A percentile compares a stretch with the other conserved stretches of the same genome.
Evolutionary conservation across 2,329 filamentous ascomycete genomes (phyloP).

Genomic region (Colletotrichum filicis): DNA sequence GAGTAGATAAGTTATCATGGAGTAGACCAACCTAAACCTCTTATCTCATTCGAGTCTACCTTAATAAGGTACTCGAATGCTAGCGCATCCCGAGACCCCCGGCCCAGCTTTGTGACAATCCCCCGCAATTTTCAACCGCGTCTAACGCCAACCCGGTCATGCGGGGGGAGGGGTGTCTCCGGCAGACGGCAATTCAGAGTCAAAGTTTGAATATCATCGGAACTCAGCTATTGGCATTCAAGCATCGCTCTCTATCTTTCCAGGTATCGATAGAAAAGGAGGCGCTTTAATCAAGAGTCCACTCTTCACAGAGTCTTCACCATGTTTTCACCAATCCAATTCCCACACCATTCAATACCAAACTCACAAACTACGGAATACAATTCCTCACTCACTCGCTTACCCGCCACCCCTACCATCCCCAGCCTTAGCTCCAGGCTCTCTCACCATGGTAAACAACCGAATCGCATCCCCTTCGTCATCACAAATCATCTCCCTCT

Average conservation of each 20-base stretch:
- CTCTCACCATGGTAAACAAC: conserved; percentile 60
- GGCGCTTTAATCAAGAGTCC: too few species aligned
- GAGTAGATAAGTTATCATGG: too few species aligned
- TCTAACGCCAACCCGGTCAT: not conserved
- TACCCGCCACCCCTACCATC: not conserved
- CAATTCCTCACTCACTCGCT: not conserved
- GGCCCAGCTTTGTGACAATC: not conserved
- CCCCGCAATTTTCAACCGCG: not conserved
- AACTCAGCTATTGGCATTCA: not conserved
- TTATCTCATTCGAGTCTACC: too few species aligned
- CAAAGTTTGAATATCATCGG: not conserved
- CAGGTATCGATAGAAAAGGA: too few species aligned
- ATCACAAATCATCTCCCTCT: conserved; percentile 73
- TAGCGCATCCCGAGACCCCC: not conserved
- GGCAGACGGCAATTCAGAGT: not conserved
- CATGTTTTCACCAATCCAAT: too few species aligned
- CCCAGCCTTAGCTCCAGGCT: conserved; percentile 40
- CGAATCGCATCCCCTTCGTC: conserved; percentile 68
- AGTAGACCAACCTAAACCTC: too few species aligned
- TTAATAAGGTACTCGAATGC: too few species aligned
- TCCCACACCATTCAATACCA: too few species aligned
- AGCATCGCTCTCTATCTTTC: too few species aligned
- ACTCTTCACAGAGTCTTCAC: too few species aligned
- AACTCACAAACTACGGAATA: not conserved
- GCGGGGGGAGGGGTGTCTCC: not conserved